These are phyloP conservation scores for Fusarium stilboides DNA, from an alignment of 2,329 filamentous ascomycete species.

Conservation along the genomic window DNA sequence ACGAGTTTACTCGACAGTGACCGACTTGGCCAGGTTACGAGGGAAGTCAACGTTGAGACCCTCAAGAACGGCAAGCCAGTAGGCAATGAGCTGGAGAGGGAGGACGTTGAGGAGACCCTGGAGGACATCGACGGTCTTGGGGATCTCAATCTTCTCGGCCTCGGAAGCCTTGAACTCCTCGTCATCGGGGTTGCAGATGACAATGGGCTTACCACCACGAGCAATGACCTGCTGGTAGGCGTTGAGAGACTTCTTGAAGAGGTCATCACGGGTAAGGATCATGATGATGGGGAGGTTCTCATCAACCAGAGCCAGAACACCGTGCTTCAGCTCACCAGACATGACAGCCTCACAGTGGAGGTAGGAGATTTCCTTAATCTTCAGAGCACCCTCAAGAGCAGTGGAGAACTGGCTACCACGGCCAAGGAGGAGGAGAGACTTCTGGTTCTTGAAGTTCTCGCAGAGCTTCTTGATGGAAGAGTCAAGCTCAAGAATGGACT, in stretches of 20 bases:
- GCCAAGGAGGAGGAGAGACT: slow-evolving; percentile 92
- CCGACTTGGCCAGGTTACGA: slow-evolving; percentile 97
- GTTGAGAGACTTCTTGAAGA: slow-evolving; percentile 99
- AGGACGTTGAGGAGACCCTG: slow-evolving; percentile 99
- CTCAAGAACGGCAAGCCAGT: slow-evolving; percentile 98
- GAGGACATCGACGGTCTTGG: slow-evolving; percentile 93
- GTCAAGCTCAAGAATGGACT: slow-evolving; percentile 90
- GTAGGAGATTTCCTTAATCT: slow-evolving; percentile 99
- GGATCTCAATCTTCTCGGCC: slow-evolving; percentile 98
- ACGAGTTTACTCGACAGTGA: slow-evolving; percentile 89
- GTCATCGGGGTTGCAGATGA: slow-evolving; percentile 95
- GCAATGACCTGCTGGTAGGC: slow-evolving; percentile 99
- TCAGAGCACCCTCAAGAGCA: slow-evolving; percentile 95
- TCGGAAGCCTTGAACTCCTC: slow-evolving; percentile 89
- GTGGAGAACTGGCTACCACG: slow-evolving; percentile 98
- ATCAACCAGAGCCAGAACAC: slow-evolving; percentile 95
- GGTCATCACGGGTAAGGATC: slow-evolving; percentile 95
- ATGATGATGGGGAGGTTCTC: slow-evolving; percentile 99
- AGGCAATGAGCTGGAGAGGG: slow-evolving; percentile 96
- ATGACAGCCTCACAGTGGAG: slow-evolving; percentile 99
- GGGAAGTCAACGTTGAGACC: slow-evolving; percentile 99
- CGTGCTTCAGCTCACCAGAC: slow-evolving; percentile 99
- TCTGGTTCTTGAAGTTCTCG: slow-evolving; percentile 95
- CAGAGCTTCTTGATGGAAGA: slow-evolving; percentile 95
- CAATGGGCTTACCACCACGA: slow-evolving; percentile 94